A percentile compares a stretch with the other conserved stretches of the same genome.
Evolutionary conservation across 352 stramenopile genomes (phyloP).

Genomic region (Phytophthora macrochlamydospora): DNA sequence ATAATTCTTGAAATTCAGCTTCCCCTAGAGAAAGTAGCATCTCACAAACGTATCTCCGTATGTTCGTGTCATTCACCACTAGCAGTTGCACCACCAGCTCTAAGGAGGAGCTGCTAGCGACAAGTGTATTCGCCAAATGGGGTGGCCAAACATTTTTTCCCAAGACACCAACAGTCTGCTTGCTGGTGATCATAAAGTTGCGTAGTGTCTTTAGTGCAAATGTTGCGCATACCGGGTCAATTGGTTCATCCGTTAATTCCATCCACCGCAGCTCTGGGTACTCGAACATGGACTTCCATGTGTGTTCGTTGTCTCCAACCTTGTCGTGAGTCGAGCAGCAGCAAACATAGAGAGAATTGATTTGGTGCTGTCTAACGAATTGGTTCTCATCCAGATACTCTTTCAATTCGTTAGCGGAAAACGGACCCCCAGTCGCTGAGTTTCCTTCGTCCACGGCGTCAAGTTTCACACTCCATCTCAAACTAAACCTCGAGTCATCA

Average conservation of each 20-base stretch:
- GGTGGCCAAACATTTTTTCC: conserved; percentile 56
- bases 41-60: conserved; percentile 61
- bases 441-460: conserved; percentile 25
- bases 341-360: conserved; percentile 56
- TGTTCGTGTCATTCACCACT: conserved; percentile 56
- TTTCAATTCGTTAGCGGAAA: conserved; percentile 61
- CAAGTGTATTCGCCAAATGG: conserved; percentile 58
- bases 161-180: conserved; percentile 21
- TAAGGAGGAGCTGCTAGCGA: conserved; percentile 53
- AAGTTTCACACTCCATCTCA: conserved; percentile 70
- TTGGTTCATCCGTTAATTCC: conserved; percentile 68
- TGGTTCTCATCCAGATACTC: conserved; percentile 57
- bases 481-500: conserved; percentile 61
- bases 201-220: conserved; percentile 62
- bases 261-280: conserved; percentile 83
- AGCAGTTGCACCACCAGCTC: conserved; percentile 70
- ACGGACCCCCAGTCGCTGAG: conserved; percentile 42
- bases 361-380: conserved; percentile 35
- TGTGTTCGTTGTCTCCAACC: conserved; percentile 40
- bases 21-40: conserved; percentile 65
- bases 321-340: conserved; percentile 64
- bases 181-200: conserved; percentile 68
- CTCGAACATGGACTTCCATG: conserved; percentile 66
- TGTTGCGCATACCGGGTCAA: conserved; percentile 51
- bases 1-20: conserved; percentile 54